Conservation (phyloP, 495 filamentous ascomycete species). For the Neurospora sp. region DNA sequence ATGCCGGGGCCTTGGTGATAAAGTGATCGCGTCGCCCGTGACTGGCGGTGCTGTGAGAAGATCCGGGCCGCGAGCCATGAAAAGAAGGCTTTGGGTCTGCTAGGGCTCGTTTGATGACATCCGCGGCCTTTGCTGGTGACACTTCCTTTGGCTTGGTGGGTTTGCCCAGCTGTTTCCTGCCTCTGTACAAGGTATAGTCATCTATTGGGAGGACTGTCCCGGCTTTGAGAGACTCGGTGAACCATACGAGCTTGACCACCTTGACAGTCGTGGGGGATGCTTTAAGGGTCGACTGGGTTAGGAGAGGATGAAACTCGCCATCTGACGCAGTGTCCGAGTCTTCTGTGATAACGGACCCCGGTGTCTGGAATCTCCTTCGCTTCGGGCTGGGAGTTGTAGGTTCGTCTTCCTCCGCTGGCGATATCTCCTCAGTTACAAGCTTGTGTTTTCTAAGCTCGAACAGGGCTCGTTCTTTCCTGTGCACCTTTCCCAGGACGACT, state of each 20-base stretch:
- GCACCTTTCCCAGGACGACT: slow-evolving; percentile 62
- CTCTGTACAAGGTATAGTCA: slow-evolving; percentile 59
- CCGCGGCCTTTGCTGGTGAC: slow-evolving; percentile 9
- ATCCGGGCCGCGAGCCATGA: slow-evolving; percentile 4
- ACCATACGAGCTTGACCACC: slow-evolving; percentile 71
- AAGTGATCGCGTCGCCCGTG: slow-evolving; percentile 2
- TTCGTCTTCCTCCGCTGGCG: background rate
- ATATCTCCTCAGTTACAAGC: slow-evolving; percentile 52
- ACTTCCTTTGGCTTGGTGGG: slow-evolving; percentile 8
- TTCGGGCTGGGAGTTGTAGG: slow-evolving; percentile 20
- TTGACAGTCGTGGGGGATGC: slow-evolving; percentile 33
- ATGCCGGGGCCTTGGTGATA: slow-evolving; percentile 7
- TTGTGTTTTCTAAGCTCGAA: slow-evolving; percentile 61
- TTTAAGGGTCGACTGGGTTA: background rate
- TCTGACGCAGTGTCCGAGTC: slow-evolving; percentile 33
- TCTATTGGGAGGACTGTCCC: slow-evolving; percentile 45
- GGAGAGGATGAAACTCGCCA: slow-evolving; percentile 4
- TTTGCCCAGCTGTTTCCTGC: slow-evolving; percentile 22
- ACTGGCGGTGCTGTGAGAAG: slow-evolving; percentile 5
- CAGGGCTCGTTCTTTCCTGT: slow-evolving; percentile 55
- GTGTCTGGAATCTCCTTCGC: slow-evolving; percentile 20
- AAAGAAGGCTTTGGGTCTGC: slow-evolving; percentile 14
- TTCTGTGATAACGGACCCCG: slow-evolving; percentile 10
- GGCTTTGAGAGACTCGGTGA: slow-evolving; percentile 48
- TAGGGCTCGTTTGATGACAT: slow-evolving; percentile 23